Evolutionary conservation across 148 eudicot species (phyloP), one percentile per base, ranked within the genome.

Genomic region (Camellia japonica): DNA sequence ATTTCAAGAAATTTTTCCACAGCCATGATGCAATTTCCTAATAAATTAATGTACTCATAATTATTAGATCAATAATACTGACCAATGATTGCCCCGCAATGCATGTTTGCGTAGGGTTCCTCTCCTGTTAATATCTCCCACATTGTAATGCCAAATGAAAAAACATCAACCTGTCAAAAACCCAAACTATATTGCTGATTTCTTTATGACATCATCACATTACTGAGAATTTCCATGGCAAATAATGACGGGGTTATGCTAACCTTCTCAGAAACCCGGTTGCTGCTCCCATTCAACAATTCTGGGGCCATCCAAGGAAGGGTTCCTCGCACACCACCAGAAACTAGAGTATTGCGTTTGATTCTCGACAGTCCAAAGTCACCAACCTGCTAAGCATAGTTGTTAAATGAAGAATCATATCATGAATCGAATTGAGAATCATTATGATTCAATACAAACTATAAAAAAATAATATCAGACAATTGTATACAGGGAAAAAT

Each of bases 241-340:
- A 75, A 92, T 90, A 85, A 89, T 20, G 19, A 19, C 19, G 52
- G 59, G 23, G 12, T 58, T 80, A 20, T 9, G 65, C 82, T 78
- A 74, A 93, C 98, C 93, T 95, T 95, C 76, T 95, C 98, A 80
- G 98, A 91, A 56, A 95, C 98, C 80, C 86, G 89, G 79, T 56
- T 90, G 85, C 92, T 93, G 86, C 93, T 95, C 55, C 97, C 98
- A 85, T 89, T 95, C 84, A 95, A 87, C 89, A 95, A 78, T 79
- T 95, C 98, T 20, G 98, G 98, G 68, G 98, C 98, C 97, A 95
- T 95, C 97, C 98, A 95, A 4, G 98, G 98, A 79, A 95, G 95
- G 75, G 98, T 91, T 77, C 98, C 97, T 75, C 98, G 88, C 62
- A 95, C 97, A 78, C 98, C 98, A 80, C 98, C 98, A 73, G 98